Conservation (phyloP, 1,139 yeast genomes). For the Geotrichum phurueaensis region DNA sequence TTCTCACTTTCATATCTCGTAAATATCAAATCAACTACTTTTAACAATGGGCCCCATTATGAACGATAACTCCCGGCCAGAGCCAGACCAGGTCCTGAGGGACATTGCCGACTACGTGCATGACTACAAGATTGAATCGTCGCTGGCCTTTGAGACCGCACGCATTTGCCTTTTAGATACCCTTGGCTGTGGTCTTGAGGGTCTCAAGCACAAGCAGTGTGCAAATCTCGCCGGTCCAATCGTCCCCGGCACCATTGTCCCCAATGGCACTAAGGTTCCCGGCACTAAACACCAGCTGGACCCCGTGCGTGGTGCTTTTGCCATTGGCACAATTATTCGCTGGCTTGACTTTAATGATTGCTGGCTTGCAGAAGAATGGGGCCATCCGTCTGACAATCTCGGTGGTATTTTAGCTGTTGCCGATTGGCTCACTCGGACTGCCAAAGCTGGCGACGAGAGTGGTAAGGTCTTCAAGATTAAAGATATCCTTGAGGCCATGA, state of each 20-base stretch:
- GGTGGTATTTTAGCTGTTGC: conserved; percentile 56
- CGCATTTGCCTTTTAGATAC: conserved; percentile 50
- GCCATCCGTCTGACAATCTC: conserved; percentile 56
- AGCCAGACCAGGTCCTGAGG: conserved; percentile 44
- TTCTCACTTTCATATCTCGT: neutral
- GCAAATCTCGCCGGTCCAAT: conserved; percentile 47
- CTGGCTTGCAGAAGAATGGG: conserved; percentile 65
- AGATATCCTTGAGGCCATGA: conserved; percentile 50
- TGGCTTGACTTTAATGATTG: conserved; percentile 59
- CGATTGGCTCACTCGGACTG: conserved; percentile 47
- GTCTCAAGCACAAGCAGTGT: conserved; percentile 49
- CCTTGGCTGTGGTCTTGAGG: conserved; percentile 57
- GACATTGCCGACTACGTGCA: conserved; percentile 51
- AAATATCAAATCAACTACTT: neutral
- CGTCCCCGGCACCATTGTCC: conserved; percentile 50
- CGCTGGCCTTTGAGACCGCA: conserved; percentile 49
- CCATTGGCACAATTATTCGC: conserved; percentile 51
- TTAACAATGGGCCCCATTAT: conserved; percentile 26
- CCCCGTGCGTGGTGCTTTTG: conserved; percentile 53
- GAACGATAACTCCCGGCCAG: conserved; percentile 45
- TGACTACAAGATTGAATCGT: conserved; percentile 42
- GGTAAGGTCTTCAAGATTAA: conserved; percentile 42
- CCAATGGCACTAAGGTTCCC: conserved; percentile 49
- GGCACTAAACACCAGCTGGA: conserved; percentile 49
- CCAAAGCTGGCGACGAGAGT: conserved; percentile 41